phyloP scores from a whole-genome alignment of 148 eudicot genomes.

The Dysphania ambrosioides region DNA sequence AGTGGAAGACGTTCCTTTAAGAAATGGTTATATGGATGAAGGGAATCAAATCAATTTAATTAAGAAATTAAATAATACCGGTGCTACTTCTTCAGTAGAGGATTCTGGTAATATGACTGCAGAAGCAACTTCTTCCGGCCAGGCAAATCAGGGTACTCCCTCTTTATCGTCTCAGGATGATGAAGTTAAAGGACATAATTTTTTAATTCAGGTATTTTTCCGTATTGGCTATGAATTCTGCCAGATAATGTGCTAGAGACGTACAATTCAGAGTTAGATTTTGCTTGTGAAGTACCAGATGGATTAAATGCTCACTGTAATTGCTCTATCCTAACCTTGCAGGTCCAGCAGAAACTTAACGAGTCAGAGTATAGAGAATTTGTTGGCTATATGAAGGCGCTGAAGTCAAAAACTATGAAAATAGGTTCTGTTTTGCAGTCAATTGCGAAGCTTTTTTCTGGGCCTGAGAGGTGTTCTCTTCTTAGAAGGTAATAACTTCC shows the following conservation, averaged over 20 bases:
- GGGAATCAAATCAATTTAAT: constrained; percentile 23
- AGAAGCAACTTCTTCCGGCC: constrained; percentile 24
- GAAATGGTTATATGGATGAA: constrained; percentile 14
- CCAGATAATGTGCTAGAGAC: constrained; percentile 9
- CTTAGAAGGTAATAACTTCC: constrained; percentile 51
- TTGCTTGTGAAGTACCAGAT: neutral
- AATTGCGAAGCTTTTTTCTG: constrained; percentile 62
- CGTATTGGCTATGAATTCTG: neutral
- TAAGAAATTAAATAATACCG: constrained; percentile 18
- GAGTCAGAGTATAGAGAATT: constrained; percentile 70
- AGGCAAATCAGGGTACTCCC: constrained; percentile 29
- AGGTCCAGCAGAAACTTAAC: constrained; percentile 83
- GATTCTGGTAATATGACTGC: constrained; percentile 25
- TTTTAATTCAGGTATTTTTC: constrained; percentile 64
- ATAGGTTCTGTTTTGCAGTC: constrained; percentile 71
- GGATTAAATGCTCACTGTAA: constrained; percentile 3
- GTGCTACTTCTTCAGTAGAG: constrained; percentile 20
- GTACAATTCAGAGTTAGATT: neutral
- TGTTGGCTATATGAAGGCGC: constrained; percentile 74
- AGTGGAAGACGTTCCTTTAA: constrained; percentile 1
- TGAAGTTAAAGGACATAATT: constrained; percentile 66
- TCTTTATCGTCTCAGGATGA: constrained; percentile 41
- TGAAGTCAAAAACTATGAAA: constrained; percentile 78
- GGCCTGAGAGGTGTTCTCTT: constrained; percentile 73
- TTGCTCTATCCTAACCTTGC: constrained; percentile 21